Percentiles rank a stretch among this genome's conserved stretches.
phyloP scores from a whole-genome alignment of 2,329 filamentous ascomycete genomes.

The Epichloe amarillans region DNA sequence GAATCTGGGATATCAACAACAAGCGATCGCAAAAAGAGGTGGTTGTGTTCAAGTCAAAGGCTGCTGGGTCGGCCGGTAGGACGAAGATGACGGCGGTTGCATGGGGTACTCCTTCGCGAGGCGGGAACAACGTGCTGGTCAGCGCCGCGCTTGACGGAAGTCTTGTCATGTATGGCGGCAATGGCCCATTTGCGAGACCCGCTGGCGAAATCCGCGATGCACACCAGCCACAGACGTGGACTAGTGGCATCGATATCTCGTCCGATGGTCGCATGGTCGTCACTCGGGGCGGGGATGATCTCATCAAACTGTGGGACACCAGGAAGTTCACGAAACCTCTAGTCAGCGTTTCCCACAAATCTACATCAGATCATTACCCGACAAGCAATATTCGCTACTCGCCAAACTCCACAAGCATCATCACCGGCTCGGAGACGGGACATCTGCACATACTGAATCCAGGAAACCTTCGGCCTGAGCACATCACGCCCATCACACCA shows the following conservation, averaged over 20 bases:
- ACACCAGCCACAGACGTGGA: constrained; percentile 76
- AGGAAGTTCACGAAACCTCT: constrained; percentile 89
- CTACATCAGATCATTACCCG: constrained; percentile 71
- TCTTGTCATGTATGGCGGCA: constrained; percentile 81
- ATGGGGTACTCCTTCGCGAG: constrained; percentile 67
- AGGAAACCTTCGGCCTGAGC: constrained; percentile 73
- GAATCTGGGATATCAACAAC: constrained; percentile 95
- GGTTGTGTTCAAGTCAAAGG: constrained; percentile 87
- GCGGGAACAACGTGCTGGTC: constrained; percentile 67
- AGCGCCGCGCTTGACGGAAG: constrained; percentile 79
- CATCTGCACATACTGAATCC: constrained; percentile 89
- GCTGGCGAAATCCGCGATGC: constrained; percentile 73
- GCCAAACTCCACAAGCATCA: constrained; percentile 67
- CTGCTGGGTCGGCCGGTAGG: constrained; percentile 75
- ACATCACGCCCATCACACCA: constrained; percentile 79
- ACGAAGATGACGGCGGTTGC: constrained; percentile 87
- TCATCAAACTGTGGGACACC: constrained; percentile 94
- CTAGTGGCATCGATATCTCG: constrained; percentile 81
- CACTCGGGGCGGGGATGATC: constrained; percentile 78
- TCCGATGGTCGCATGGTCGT: constrained; percentile 81
- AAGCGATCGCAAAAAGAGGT: constrained; percentile 83
- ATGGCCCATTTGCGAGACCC: constrained; percentile 74
- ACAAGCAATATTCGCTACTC: constrained; percentile 85
- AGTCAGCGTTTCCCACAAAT: constrained; percentile 63
- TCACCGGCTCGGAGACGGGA: constrained; percentile 78